Base-by-base conservation (phyloP, 345 rosid species). In the Lumnitzera littorea region DNA sequence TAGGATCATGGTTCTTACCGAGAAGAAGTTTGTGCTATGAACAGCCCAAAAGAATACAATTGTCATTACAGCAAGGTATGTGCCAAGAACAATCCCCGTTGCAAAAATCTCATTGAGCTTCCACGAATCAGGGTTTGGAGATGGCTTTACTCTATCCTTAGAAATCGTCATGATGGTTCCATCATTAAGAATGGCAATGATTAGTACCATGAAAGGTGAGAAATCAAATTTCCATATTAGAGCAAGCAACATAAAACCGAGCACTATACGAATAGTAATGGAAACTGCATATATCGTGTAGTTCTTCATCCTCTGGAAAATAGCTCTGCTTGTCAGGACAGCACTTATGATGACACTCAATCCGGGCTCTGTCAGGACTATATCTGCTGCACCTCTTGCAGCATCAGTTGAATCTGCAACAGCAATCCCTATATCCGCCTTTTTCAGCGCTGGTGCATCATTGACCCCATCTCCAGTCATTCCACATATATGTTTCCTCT, bases 391-490 rank as follows among this genome's bases (percentile, higher is more conserved):
- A 55, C 96, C 25, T 41, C 96, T 74, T 1, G 98, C 98, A 61
- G 96, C 96, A 72, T 91, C 98, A 8, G 98, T 91, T 2, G 98
- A 96, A 72, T 89, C 98, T 55, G 84, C 95, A n/a, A 89, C 98
- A 13, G 96, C 98, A 72, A 89, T 89, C 59, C 96, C 98, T 62
- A 89, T 92, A 77, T 87, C 98, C 24, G 96, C 98, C 65, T 71
- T 92, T 82, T 89, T 92, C 46, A 91, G 68, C 48, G 98, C 96
- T 1, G 98, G 96, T 2, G 98, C 98, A 76, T 91, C 98, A 71
- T 92, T 92, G 61, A 92, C 98, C 24, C 98, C 96, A 62, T 92
- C 96, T 69, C 98, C 96, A n/a, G 96, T 89, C 96, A 92, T 89
- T 36, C 98, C 96, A 58, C 96, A 87, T 13, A 92, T 89, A 66